Conservation (phyloP, 2,329 filamentous ascomycete genomes). For the Didymella segeticola region DNA sequence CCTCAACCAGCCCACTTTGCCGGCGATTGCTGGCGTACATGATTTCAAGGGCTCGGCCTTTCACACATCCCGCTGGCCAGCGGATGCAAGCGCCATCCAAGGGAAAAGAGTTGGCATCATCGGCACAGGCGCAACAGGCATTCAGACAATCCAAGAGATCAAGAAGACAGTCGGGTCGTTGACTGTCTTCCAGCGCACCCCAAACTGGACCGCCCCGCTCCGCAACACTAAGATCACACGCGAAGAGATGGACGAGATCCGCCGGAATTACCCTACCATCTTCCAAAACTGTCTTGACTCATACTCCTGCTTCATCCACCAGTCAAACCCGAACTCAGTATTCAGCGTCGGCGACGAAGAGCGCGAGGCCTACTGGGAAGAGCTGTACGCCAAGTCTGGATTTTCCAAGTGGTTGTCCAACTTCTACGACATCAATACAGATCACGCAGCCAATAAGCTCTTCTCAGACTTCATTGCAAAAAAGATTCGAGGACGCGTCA, state of each 20-base stretch:
- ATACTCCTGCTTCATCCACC: slow-evolving; percentile 26
- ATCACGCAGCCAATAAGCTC: slow-evolving; percentile 31
- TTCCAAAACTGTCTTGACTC: slow-evolving; percentile 25
- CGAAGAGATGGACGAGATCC: slow-evolving; percentile 25
- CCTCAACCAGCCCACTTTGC: slow-evolving; percentile 27
- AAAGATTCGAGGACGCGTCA: slow-evolving; percentile 46
- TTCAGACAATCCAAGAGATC: slow-evolving; percentile 67
- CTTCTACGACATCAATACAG: slow-evolving; percentile 30
- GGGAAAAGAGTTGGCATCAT: slow-evolving; percentile 66
- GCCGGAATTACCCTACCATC: slow-evolving; percentile 22
- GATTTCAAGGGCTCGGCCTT: slow-evolving; percentile 26
- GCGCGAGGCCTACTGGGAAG: slow-evolving; percentile 26
- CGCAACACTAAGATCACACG: slow-evolving; percentile 24
- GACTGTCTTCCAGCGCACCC: slow-evolving; percentile 69
- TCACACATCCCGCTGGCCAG: slow-evolving; percentile 66
- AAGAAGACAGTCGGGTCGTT: slow-evolving; percentile 58
- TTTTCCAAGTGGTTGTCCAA: slow-evolving; percentile 27
- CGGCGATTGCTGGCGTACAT: slow-evolving; percentile 30
- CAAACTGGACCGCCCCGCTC: slow-evolving; percentile 43
- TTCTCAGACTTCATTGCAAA: slow-evolving; percentile 39
- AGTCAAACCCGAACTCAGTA: slow-evolving; percentile 17
- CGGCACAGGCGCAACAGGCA: slow-evolving; percentile 64
- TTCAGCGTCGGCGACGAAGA: slow-evolving; percentile 22
- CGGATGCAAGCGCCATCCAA: slow-evolving; percentile 58
- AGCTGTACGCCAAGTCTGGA: slow-evolving; percentile 27